phyloP scores from a whole-genome alignment of 2,329 filamentous ascomycete species.

The Pestalotiopsis sp. region DNA sequence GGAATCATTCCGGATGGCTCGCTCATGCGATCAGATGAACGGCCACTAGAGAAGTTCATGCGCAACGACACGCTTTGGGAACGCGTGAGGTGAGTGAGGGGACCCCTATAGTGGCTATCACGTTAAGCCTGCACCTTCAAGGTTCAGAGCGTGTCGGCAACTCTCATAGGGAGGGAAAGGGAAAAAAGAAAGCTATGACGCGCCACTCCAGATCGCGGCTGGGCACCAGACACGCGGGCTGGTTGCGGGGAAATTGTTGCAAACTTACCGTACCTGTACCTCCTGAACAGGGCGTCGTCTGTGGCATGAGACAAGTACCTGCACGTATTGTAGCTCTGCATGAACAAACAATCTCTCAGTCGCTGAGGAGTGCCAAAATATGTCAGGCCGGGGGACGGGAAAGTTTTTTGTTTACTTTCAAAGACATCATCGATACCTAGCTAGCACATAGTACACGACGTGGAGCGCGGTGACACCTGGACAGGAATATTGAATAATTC shows the following conservation, averaged over 20 bases:
- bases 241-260: not conserved
- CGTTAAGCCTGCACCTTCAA: not conserved
- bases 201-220: not conserved
- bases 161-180: not conserved
- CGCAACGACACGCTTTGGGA: too few relatives aligned
- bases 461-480: not conserved
- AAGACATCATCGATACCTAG: not conserved
- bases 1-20: too few relatives aligned
- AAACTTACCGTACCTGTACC: not conserved
- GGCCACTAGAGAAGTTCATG: too few relatives aligned
- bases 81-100: too few relatives aligned
- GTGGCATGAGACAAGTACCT: not conserved
- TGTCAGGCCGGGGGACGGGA: not conserved
- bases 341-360: slow-evolving; percentile 19
- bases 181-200: not conserved
- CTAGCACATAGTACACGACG: not conserved
- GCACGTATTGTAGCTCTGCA: slow-evolving; percentile 13
- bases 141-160: not conserved
- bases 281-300: not conserved
- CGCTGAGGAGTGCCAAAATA: not conserved
- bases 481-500: not conserved
- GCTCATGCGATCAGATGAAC: too few relatives aligned
- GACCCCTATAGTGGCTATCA: too few relatives aligned
- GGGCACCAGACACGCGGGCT: not conserved
- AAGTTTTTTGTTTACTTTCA: slow-evolving; percentile 14